Evolutionary conservation across 1,139 yeast genomes (phyloP), one percentile per base, ranked within the genome.

Genomic region (Suhomyces taliae): DNA sequence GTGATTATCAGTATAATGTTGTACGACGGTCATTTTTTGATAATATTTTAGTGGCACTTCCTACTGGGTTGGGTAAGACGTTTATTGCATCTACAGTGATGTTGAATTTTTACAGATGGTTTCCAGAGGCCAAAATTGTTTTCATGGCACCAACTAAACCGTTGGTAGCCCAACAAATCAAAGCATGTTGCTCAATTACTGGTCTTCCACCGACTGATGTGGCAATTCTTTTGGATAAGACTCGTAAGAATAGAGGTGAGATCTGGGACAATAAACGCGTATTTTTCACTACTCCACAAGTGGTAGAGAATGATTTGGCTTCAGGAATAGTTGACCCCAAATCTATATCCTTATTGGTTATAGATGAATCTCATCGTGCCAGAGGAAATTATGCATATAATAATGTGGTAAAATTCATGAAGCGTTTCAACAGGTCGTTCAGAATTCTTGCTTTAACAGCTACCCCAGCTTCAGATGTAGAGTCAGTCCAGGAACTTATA

Each of bases 61-160:
- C 99, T 0, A 95, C 99, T 0, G 99, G 99, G 55, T 75, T 91
- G 64, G 99, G 99, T 40, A 95, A 95, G 67, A 95, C 99, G 0
- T 90, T 95, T 55, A 90, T 95, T 58, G 98, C 99, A 2, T 84
- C 95, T 37, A 86, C 96, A 0, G 95, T 93, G 29, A 95, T 95
- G 90, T 74, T 91, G 48, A 95, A 95, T 61, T 95, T 80, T 67
- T 83, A 80, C 56, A 70, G 96, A 43, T 95, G 99, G 99, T 87
- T 85, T 42, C 81, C 80, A 8, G 66, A 70, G 11, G 82, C 90
- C 6, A 93, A 90, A 61, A 82, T 93, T 53, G 79, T 95, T 6
- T 95, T 95, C 62, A 85, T 93, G 85, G 99, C 99, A 0, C 99
- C 99, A 0, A 95, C 99, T 0, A 76, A 90, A 55, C 99, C 99